Evolutionary conservation across 2,329 filamentous ascomycete species (phyloP).

Genomic region (Talaromyces sp.): DNA sequence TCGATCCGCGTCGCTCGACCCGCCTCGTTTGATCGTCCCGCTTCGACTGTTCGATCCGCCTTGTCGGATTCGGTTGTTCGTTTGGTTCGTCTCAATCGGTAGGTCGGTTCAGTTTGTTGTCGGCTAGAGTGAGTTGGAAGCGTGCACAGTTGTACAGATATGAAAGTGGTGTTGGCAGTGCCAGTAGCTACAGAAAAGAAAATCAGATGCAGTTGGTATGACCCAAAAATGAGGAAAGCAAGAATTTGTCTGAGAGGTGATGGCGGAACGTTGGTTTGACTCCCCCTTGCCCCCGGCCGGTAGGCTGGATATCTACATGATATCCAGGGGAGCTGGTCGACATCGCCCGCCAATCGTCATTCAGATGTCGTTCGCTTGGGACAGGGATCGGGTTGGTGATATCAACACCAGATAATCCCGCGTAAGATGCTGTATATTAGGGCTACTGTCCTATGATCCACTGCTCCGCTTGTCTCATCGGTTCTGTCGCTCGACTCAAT

Average conservation of each 20-base stretch:
- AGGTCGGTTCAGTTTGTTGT: not conserved
- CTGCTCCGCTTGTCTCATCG: not conserved
- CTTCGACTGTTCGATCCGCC: not conserved
- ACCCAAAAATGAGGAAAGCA: not conserved
- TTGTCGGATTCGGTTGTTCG: not conserved
- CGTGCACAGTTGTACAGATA: not conserved
- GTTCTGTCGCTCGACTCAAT: no score
- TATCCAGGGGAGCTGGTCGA: not conserved
- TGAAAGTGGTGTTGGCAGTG: not conserved
- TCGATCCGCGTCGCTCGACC: not conserved
- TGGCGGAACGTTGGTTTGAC: not conserved
- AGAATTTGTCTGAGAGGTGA: not conserved
- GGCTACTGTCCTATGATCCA: not conserved
- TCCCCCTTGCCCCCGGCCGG: not conserved
- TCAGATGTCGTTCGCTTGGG: not conserved
- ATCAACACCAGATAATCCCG: not conserved
- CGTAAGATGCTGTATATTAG: not conserved
- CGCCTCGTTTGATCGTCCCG: not conserved
- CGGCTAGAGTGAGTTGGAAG: not conserved
- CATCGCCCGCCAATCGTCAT: not conserved
- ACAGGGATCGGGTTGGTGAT: not conserved
- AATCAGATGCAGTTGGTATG: not conserved
- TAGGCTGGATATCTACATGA: not conserved
- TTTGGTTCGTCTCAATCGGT: not conserved
- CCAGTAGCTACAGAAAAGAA: not conserved